Conservation (phyloP, 2,329 filamentous ascomycete genomes). For the Colletotrichum salicis region DNA sequence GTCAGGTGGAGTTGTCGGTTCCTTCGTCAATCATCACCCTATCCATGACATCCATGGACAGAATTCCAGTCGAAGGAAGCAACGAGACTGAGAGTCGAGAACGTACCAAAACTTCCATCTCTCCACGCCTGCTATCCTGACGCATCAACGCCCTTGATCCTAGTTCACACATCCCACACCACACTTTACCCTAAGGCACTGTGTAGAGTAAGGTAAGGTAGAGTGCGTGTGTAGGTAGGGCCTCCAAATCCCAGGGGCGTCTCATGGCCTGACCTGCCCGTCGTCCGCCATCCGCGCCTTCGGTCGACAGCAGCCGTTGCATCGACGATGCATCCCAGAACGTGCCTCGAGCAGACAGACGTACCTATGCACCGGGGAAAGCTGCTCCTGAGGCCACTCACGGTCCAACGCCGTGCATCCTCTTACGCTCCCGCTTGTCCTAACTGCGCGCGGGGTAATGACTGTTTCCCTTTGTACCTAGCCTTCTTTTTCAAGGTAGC, state of each 20-base stretch:
- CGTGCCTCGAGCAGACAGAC: not conserved
- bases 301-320: not conserved
- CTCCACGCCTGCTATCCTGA: conserved; percentile 13
- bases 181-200: not conserved
- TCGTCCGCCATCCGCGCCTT: conserved; percentile 8
- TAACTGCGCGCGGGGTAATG: conserved; percentile 26
- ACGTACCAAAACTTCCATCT: conserved; percentile 10
- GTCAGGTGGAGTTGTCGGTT: conserved; percentile 19
- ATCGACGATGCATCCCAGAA: not conserved
- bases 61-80: conserved; percentile 1
- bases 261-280: not conserved
- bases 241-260: not conserved
- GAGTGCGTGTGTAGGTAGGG: not conserved
- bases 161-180: not conserved
- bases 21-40: conserved; percentile 3
- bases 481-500: not conserved
- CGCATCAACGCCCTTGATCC: conserved; percentile 11
- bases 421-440: conserved; percentile 7
- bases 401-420: not conserved
- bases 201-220: not conserved
- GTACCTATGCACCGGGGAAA: not conserved
- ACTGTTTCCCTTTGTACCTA: conserved; percentile 16
- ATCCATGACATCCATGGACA: not conserved
- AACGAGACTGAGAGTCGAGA: not conserved
- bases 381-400: conserved; percentile 12